These are phyloP conservation scores for Rhizophagus clarus DNA, from an alignment of 192 early-diverging fungal species.

Conservation along the genomic window DNA sequence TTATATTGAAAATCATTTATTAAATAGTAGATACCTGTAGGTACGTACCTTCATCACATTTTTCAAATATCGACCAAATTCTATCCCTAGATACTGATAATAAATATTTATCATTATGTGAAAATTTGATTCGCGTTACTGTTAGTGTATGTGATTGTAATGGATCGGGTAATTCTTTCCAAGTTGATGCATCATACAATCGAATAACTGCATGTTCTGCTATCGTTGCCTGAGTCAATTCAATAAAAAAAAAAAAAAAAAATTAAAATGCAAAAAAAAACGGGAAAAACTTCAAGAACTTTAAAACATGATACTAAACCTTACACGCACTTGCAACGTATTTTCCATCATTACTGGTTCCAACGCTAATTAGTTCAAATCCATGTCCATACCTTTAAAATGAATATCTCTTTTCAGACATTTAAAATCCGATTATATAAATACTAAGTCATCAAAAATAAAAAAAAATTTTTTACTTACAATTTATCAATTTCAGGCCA, in stretches of 20 bases:
- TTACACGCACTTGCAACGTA: constrained; percentile 77
- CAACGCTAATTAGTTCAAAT: constrained; percentile 86
- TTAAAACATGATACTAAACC: constrained; percentile 38
- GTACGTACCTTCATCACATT: constrained; percentile 40
- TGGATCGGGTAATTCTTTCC: constrained; percentile 65
- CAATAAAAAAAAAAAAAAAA: not conserved
- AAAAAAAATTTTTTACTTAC: constrained; percentile 47
- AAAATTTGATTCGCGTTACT: constrained; percentile 82
- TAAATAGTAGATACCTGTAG: constrained; percentile 29
- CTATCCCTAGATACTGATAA: constrained; percentile 88
- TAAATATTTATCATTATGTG: constrained; percentile 68
- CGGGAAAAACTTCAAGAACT: not conserved
- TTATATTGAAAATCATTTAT: not conserved
- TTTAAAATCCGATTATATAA: too few relatives aligned
- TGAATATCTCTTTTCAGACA: too few relatives aligned
- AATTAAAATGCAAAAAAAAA: not conserved
- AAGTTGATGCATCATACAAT: constrained; percentile 67
- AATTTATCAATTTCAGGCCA: constrained; percentile 98
- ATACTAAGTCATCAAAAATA: not conserved
- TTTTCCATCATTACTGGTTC: constrained; percentile 68
- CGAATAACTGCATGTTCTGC: constrained; percentile 75
- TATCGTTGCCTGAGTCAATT: constrained; percentile 54
- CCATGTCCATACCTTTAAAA: constrained; percentile 79
- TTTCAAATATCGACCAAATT: constrained; percentile 80
- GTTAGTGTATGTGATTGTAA: constrained; percentile 78